Percentiles rank a stretch among this genome's conserved stretches.
phyloP scores from a whole-genome alignment of 1,139 yeast species.

The Nakaseomyces bracarensis region DNA sequence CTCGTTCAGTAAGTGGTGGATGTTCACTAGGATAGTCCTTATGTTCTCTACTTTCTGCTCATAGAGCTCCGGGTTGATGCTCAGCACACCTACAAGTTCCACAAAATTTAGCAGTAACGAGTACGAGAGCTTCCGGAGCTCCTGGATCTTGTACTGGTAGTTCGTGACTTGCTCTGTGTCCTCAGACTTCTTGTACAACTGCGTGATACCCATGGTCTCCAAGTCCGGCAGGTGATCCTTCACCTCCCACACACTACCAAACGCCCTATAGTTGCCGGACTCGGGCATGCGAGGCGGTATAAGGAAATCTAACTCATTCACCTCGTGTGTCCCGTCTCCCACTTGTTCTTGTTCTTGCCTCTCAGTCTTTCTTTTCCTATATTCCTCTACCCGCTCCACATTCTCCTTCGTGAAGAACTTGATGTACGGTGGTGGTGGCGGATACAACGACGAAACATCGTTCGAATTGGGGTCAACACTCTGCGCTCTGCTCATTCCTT shows the following conservation, averaged over 20 bases:
- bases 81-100: slow-evolving; percentile 66
- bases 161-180: slow-evolving; percentile 23
- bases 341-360: not conserved
- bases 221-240: slow-evolving; percentile 61
- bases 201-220: slow-evolving; percentile 58
- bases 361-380: slow-evolving; percentile 15
- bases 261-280: slow-evolving; percentile 59
- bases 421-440: slow-evolving; percentile 78
- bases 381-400: slow-evolving; percentile 34
- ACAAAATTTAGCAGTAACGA: slow-evolving; percentile 63
- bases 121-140: slow-evolving; percentile 60
- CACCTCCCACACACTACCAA: slow-evolving; percentile 73
- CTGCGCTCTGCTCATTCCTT: slow-evolving; percentile 2
- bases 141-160: slow-evolving; percentile 50
- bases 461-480: slow-evolving; percentile 2
- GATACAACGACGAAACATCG: slow-evolving; percentile 54
- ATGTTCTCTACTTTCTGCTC: slow-evolving; percentile 62
- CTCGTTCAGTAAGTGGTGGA: slow-evolving; percentile 75
- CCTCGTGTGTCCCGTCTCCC: no score
- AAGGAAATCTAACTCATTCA: slow-evolving; percentile 40
- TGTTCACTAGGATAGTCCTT: slow-evolving; percentile 66
- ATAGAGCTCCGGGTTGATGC: slow-evolving; percentile 58
- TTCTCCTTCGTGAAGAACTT: slow-evolving; percentile 62
- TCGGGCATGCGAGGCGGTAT: slow-evolving; percentile 60
- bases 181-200: slow-evolving; percentile 41